Base-by-base conservation (phyloP, 2,329 filamentous ascomycete species). In the Neopestalotiopsis sp. region DNA sequence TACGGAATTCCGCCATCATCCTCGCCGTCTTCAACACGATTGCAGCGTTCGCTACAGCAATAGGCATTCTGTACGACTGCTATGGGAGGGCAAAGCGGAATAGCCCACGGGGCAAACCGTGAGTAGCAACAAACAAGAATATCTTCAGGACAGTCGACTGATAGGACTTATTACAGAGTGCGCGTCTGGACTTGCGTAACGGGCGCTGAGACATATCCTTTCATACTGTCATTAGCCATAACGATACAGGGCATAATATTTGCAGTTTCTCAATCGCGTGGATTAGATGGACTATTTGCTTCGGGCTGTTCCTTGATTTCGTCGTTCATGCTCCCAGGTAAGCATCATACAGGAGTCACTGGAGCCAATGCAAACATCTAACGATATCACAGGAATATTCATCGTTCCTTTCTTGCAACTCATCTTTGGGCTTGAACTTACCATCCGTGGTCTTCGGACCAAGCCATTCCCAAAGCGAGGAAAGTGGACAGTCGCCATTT, bases 341-440 rank as follows among this genome's bases (percentile, higher is more conserved):
- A 68, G 82, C 74, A 10, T 30, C 17, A 4, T 40, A 40, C 4
- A 28, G 9, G 5, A 32, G 4, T 14, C 24, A 59, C 4, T 5
- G 2, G n/a, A 24, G 57, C 14, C 2, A 2, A 5, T 28, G 10
- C 4, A 14, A 30, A 17, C 64, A 70, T 70, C 80, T 81, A 74
- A 80, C 65, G 42, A 17, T 10, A 2, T 3, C 32, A 45, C 68
- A 92, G 91, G 88, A 7, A 83, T 92, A 45, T 92, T 93, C 74
- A 84, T 92, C 66, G 85, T 89, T 9, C 90, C 90, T 32, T 91
- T 86, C 71, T 85, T 90, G 40, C 90, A 92, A 72, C 75, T 92
- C 24, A 83, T 91, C 17, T 92, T 93, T 72, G 89, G 88, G 14
- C 71, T 91, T 69, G 91, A 93, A 77, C 84, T 87, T 42, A 82